A percentile compares a stretch with the other conserved stretches of the same genome.
phyloP scores from a whole-genome alignment of 2,329 filamentous ascomycete species.

The Cladosporium halotolerans region DNA sequence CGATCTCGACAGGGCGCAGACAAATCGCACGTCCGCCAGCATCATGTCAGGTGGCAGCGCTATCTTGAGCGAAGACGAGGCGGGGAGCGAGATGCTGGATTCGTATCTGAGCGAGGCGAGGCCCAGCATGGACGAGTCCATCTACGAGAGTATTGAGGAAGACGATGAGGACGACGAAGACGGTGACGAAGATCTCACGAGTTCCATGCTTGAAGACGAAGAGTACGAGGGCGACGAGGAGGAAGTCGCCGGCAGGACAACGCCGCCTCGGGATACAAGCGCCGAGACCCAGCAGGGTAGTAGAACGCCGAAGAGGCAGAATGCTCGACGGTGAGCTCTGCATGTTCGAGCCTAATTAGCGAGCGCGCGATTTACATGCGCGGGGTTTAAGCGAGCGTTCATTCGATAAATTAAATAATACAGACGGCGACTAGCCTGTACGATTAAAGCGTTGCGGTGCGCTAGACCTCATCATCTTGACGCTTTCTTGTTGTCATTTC shows the following conservation, averaged over 20 bases:
- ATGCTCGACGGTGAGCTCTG: not conserved
- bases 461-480: no score
- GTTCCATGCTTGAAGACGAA: constrained; percentile 14
- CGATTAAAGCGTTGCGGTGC: no score
- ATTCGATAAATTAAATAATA: no score
- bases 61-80: constrained; percentile 29
- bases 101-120: constrained; percentile 16
- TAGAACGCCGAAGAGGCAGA: not conserved
- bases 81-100: constrained; percentile 22
- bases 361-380: not conserved
- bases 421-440: no score
- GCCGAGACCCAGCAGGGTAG: not conserved
- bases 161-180: constrained; percentile 17
- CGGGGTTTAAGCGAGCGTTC: no score
- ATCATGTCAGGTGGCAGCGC: constrained; percentile 3
- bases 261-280: constrained; percentile 2
- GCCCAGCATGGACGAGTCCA: constrained; percentile 16
- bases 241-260: constrained; percentile 15
- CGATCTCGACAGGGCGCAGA: constrained; percentile 14
- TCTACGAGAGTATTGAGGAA: constrained; percentile 19
- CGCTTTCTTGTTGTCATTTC: no score
- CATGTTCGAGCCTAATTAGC: not conserved
- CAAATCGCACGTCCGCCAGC: constrained; percentile 15
- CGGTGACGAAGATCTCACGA: constrained; percentile 18
- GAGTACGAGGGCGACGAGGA: constrained; percentile 22